Conservation (phyloP, 768 basidiomycete species). For the Clathrus columnatus region DNA sequence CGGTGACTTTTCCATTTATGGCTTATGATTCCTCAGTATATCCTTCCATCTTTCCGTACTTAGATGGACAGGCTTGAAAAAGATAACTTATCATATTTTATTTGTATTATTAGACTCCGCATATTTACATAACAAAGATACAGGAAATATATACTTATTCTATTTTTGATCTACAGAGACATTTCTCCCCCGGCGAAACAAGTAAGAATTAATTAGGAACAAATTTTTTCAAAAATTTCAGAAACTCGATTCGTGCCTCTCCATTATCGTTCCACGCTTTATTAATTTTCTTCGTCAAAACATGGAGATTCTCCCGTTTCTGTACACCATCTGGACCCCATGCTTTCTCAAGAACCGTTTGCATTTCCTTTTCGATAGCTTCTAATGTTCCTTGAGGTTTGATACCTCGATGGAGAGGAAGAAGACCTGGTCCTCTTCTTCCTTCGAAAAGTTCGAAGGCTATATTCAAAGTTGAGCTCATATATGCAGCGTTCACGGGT, state of each 20-base stretch:
- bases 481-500: slow-evolving; percentile 16
- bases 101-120: no score
- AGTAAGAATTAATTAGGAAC: no score
- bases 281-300: slow-evolving; percentile 1
- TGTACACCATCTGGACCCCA: slow-evolving; percentile 14
- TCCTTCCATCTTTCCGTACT: no score
- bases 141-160: no score
- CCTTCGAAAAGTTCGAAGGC: slow-evolving; percentile 18
- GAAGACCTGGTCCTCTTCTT: slow-evolving; percentile 13
- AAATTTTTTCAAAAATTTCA: neutral
- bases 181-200: no score
- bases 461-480: slow-evolving; percentile 11
- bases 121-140: no score
- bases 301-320: slow-evolving; percentile 15
- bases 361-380: slow-evolving; percentile 14
- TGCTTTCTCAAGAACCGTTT: slow-evolving; percentile 12
- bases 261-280: slow-evolving; percentile 14
- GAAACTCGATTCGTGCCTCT: neutral
- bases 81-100: no score
- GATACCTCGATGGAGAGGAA: slow-evolving; percentile 14
- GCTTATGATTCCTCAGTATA: no score
- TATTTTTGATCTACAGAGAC: no score
- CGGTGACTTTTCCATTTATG: no score
- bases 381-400: slow-evolving; percentile 14
- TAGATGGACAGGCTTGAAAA: no score